These are phyloP conservation scores for Skeletonema potamos DNA, from an alignment of 108 stramenopile species.

Conservation along the genomic window DNA sequence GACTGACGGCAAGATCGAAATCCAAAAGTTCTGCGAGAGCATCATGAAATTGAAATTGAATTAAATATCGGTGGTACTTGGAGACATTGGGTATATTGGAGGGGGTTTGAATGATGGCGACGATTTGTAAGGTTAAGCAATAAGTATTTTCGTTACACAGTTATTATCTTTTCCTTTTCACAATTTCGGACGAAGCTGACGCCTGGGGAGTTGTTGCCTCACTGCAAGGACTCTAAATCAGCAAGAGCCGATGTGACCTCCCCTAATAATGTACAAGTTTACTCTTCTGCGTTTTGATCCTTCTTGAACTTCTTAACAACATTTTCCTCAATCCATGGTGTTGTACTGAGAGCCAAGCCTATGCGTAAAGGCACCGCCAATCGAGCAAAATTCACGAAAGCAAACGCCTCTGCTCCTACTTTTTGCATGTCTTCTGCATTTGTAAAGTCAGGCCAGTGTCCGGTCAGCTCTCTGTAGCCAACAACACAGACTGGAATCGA, in stretches of 20 bases:
- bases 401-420: constrained; percentile 86
- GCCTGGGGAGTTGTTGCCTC: too few species aligned
- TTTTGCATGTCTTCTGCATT: constrained; percentile 76
- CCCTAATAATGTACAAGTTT: background rate
- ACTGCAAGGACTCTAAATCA: too few species aligned
- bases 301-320: constrained; percentile 61
- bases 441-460: constrained; percentile 81
- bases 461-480: constrained; percentile 66
- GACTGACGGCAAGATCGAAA: constrained; percentile 24
- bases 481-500: constrained; percentile 75
- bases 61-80: background rate
- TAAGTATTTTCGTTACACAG: too few species aligned
- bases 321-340: constrained; percentile 81
- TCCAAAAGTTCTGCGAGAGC: constrained; percentile 43
- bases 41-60: constrained; percentile 9
- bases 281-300: background rate
- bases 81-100: background rate
- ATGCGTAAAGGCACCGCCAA: constrained; percentile 88
- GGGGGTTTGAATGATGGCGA: too few species aligned
- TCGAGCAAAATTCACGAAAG: constrained; percentile 90
- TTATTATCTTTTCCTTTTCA: too few species aligned
- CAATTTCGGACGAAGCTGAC: too few species aligned
- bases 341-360: constrained; percentile 80
- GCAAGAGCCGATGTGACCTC: too few species aligned
- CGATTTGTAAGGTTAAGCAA: too few species aligned